Conservation (phyloP, 805 yeast genomes). For the Wickerhamomyces canadensis region DNA sequence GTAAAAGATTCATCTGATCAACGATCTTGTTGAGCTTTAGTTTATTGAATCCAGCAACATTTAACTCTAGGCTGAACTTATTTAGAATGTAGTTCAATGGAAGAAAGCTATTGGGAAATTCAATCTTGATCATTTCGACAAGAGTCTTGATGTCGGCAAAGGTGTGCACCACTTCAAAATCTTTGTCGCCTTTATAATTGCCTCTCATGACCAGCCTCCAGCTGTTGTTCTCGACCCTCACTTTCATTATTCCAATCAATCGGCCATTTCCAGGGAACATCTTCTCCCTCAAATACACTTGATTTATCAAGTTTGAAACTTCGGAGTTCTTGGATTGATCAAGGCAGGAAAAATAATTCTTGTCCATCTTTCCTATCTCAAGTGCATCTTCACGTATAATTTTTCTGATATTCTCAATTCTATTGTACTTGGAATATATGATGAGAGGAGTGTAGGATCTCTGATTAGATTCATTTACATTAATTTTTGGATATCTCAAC, state of each 20-base stretch:
- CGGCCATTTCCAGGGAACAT: conserved; percentile 19
- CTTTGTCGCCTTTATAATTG: conserved; percentile 2
- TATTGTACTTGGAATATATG: conserved; percentile 62
- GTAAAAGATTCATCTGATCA: conserved; percentile 41
- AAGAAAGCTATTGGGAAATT: conserved; percentile 29
- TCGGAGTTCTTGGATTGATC: conserved; percentile 39
- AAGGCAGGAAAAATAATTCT: conserved; percentile 30
- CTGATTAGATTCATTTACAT: conserved; percentile 56
- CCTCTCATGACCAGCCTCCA: conserved; percentile 27
- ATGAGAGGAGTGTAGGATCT: conserved; percentile 65
- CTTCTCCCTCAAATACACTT: conserved; percentile 15
- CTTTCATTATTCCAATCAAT: conserved; percentile 30
- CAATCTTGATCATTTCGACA: conserved; percentile 30
- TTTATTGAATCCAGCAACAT: conserved; percentile 33
- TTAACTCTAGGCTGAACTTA: conserved; percentile 15
- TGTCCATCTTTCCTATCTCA: conserved; percentile 31
- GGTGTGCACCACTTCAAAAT: conserved; percentile 21
- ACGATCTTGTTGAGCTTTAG: conserved; percentile 42
- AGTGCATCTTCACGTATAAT: conserved; percentile 47
- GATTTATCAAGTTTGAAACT: conserved; percentile 33
- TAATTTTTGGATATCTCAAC: conserved; percentile 31
- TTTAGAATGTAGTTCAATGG: conserved; percentile 23
- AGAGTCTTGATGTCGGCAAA: conserved; percentile 28
- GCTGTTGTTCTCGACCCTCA: conserved; percentile 25
- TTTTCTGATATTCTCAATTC: conserved; percentile 50